A percentile compares a stretch with the other conserved stretches of the same genome.
Conservation (phyloP, 805 yeast species). For the Myxozyma nipponensis region DNA sequence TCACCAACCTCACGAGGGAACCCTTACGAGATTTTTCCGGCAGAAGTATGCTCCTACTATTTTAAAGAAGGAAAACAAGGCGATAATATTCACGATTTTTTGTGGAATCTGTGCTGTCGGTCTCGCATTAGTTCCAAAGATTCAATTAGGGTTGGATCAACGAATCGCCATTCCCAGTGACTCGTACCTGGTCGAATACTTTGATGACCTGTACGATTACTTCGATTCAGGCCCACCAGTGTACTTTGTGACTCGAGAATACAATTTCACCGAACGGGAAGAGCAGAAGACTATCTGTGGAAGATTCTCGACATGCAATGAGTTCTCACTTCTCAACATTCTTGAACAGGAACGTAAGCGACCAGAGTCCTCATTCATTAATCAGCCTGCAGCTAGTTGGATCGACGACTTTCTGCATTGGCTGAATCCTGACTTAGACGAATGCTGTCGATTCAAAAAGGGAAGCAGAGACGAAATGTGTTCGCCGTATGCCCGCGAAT, state of each 20-base stretch:
- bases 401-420: slow-evolving; percentile 84
- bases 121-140: slow-evolving; percentile 60
- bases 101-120: slow-evolving; percentile 64
- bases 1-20: slow-evolving; percentile 23
- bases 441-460: slow-evolving; percentile 75
- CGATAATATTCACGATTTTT: slow-evolving; percentile 52
- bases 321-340: slow-evolving; percentile 71
- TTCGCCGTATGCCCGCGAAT: slow-evolving; percentile 23
- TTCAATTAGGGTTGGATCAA: slow-evolving; percentile 83
- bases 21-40: slow-evolving; percentile 43
- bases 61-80: slow-evolving; percentile 46
- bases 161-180: slow-evolving; percentile 78
- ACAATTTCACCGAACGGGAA: slow-evolving; percentile 56
- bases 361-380: slow-evolving; percentile 57
- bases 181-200: slow-evolving; percentile 78
- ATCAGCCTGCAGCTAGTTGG: slow-evolving; percentile 89
- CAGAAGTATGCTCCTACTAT: slow-evolving; percentile 58
- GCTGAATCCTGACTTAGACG: slow-evolving; percentile 80
- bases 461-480: slow-evolving; percentile 44
- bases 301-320: slow-evolving; percentile 76
- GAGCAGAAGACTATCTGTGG: slow-evolving; percentile 81
- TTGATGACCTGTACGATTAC: slow-evolving; percentile 66
- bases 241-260: slow-evolving; percentile 71
- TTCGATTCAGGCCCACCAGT: slow-evolving; percentile 89
- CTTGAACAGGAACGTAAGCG: slow-evolving; percentile 81